Base-by-base conservation (phyloP, 2,329 filamentous ascomycete species). In the Epicoccum nigrum region DNA sequence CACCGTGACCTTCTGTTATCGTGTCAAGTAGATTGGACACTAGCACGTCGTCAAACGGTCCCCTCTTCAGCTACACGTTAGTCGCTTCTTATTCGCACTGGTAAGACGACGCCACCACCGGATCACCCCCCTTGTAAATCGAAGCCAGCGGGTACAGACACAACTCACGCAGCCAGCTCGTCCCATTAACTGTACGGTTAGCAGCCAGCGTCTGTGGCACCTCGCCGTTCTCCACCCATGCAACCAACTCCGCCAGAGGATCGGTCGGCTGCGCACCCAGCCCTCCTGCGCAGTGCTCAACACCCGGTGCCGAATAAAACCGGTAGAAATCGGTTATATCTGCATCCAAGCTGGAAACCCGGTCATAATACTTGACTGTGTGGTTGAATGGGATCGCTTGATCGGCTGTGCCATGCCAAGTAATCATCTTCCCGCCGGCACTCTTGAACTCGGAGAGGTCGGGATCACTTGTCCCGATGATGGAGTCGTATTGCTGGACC, bases 181-280 rank as follows among this genome's bases (percentile, higher is more conserved):
- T 28, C 11, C 34, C 44, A 34, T 61, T 45, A 2, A 55, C 49
- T 1, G 49, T 46, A 15, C 49, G 49, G 33, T 21, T 56, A 9
- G 54, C 45, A n/a, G 44, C 17, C 32, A 64, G 7, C 8, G 53
- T 56, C 12, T 57, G 45, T 6, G 60, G 60, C 6, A 39, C 52
- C 7, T 42, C 40, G 3, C 56, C 63, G 13, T 58, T 23, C 40
- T 68, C 65, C 0, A 69, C 64, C 65, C 65, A 69, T 2, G 51
- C 46, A 1, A 61, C 51, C 20, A 69, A 30, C 7, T 46, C 46
- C 5, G 33, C 42, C 17, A 67, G 47, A 0, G 77, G 68, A 13
- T 77, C 79, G 3, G 41, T 30, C 1, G 64, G 59, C 3, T 44
- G 16, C 9, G 49, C 53, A 9, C 61, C 65, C 2, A 23, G 4